A percentile compares a stretch with the other conserved stretches of the same genome.
Evolutionary conservation across 2,329 filamentous ascomycete genomes (phyloP).

Genomic region (Talaromyces atroroseus): DNA sequence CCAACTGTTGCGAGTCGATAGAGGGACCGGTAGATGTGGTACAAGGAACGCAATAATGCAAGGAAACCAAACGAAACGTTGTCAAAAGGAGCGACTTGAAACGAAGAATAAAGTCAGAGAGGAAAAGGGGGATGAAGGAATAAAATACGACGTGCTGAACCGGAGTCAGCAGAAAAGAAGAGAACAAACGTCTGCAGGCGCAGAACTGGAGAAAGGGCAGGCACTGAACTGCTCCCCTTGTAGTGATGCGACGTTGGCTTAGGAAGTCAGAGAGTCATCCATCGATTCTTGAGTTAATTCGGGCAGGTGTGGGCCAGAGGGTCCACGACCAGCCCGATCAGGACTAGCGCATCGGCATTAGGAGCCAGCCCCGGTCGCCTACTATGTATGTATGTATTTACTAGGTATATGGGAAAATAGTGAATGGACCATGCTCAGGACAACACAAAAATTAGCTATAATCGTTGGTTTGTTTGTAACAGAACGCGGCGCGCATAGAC

Average conservation of each 20-base stretch:
- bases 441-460: conserved; percentile 8
- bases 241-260: conserved; percentile 12
- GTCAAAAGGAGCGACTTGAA: conserved; percentile 13
- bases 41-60: not conserved
- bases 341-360: conserved; percentile 13
- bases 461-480: conserved; percentile 11
- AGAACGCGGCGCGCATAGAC: conserved; percentile 6
- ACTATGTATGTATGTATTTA: not conserved
- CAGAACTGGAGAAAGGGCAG: not conserved
- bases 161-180: conserved; percentile 12
- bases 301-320: conserved; percentile 7
- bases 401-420: no score
- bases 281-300: not conserved
- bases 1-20: not conserved
- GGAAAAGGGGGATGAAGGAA: conserved; percentile 8
- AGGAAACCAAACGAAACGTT: not conserved
- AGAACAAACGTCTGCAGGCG: not conserved
- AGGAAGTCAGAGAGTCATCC: conserved; percentile 6
- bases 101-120: conserved; percentile 1
- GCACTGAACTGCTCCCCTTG: not conserved
- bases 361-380: not conserved
- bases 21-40: not conserved
- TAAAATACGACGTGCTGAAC: conserved; percentile 5
- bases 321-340: conserved; percentile 10
- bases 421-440: no score